These are phyloP conservation scores for Rhizopus arrhizus DNA, from an alignment of 371 early-diverging fungal species.

Conservation along the genomic window DNA sequence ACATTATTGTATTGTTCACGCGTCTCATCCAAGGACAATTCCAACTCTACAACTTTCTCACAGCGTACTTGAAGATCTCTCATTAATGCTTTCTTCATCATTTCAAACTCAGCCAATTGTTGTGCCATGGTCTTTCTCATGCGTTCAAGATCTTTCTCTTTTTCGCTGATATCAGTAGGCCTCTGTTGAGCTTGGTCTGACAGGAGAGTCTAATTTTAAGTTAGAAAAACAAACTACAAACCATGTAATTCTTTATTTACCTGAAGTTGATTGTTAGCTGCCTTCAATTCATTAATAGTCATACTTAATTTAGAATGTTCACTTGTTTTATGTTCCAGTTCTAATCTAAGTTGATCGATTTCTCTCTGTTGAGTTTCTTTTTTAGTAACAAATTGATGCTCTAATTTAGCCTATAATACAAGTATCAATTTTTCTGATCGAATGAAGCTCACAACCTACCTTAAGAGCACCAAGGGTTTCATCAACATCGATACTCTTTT, in stretches of 20 bases:
- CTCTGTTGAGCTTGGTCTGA: constrained; percentile 28
- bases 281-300: constrained; percentile 61
- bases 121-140: constrained; percentile 87
- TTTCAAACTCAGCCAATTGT: constrained; percentile 92
- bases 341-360: constrained; percentile 68
- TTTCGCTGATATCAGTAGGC: constrained; percentile 47
- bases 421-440: background rate
- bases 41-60: constrained; percentile 92
- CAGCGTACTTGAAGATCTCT: constrained; percentile 92
- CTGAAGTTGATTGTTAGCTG: constrained; percentile 73
- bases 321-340: constrained; percentile 69
- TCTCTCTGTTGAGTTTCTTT: constrained; percentile 77
- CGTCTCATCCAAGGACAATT: constrained; percentile 90
- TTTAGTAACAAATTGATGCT: constrained; percentile 77
- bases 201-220: constrained; percentile 23
- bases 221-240: no score
- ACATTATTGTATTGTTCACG: constrained; percentile 88
- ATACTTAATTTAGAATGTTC: constrained; percentile 68
- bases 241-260: constrained; percentile 12
- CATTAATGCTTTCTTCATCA: constrained; percentile 95
- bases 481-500: constrained; percentile 64
- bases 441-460: constrained; percentile 20
- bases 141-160: constrained; percentile 84
- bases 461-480: constrained; percentile 78
- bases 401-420: constrained; percentile 66